A percentile compares a stretch with the other conserved stretches of the same genome.
Conservation (phyloP, 2,329 filamentous ascomycete genomes). For the Fusarium bactridioides region DNA sequence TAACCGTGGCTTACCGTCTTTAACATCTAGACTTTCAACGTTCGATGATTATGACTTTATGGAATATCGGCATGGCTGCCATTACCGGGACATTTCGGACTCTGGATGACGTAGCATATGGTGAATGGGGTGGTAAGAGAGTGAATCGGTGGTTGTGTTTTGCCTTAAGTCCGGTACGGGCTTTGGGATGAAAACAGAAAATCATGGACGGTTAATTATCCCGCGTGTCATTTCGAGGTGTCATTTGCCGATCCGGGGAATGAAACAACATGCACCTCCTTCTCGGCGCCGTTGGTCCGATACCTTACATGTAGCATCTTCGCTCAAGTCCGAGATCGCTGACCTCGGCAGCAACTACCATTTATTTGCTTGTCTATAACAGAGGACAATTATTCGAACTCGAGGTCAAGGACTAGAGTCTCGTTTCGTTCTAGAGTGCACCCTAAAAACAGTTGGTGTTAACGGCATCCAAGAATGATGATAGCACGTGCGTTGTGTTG, state of each 20-base stretch:
- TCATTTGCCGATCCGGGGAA: conserved; percentile 21
- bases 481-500: conserved; percentile 9
- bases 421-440: neutral
- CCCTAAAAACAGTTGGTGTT: neutral
- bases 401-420: too few relatives aligned
- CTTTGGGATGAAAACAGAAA: neutral
- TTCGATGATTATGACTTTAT: neutral
- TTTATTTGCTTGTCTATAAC: too few relatives aligned
- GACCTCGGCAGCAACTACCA: neutral
- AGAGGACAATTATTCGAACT: too few relatives aligned
- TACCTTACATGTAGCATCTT: neutral
- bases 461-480: conserved; percentile 19
- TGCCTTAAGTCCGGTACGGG: conserved; percentile 17
- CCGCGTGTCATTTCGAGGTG: conserved; percentile 4
- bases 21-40: neutral
- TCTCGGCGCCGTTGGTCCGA: conserved; percentile 11
- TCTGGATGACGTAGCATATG: conserved; percentile 9
- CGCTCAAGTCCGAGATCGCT: neutral
- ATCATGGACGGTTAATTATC: neutral
- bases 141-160: conserved; percentile 6
- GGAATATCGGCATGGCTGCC: neutral
- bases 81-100: conserved; percentile 21
- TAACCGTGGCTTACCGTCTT: conserved; percentile 21
- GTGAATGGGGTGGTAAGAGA: conserved; percentile 10
- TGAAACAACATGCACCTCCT: neutral